These are phyloP conservation scores for Fusarium sp. DNA, from an alignment of 2,329 filamentous ascomycete genomes.

Conservation along the genomic window DNA sequence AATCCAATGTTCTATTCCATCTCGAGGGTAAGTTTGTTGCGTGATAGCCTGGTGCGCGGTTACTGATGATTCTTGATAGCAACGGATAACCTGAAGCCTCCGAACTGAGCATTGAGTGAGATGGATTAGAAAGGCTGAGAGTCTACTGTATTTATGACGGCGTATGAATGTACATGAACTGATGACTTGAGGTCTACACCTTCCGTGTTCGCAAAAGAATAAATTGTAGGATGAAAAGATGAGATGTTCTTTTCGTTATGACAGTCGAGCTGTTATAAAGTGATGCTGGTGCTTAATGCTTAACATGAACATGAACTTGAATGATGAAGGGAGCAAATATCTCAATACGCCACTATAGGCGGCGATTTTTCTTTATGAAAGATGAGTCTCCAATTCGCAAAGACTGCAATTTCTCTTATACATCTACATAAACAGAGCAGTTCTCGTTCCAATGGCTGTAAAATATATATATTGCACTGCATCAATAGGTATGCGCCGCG, in stretches of 20 bases:
- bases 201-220: neutral
- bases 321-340: no score
- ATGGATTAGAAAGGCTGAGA: neutral
- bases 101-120: conserved; percentile 52
- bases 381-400: no score
- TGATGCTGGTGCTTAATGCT: neutral
- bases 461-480: neutral
- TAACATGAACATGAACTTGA: neutral
- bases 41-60: no score
- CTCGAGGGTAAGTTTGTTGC: conserved; percentile 80
- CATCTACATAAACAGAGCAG: no score
- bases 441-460: neutral
- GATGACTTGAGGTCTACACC: conserved; percentile 10
- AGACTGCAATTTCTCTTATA: no score
- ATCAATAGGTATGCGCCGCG: conserved; percentile 6
- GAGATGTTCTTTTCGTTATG: no score
- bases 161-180: conserved; percentile 32
- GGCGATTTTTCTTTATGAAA: no score
- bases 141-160: conserved; percentile 7
- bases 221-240: neutral
- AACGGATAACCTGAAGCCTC: conserved; percentile 86
- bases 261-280: neutral
- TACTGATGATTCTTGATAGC: conserved; percentile 63
- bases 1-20: conserved; percentile 97
- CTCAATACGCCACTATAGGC: no score